A percentile compares a stretch with the other conserved stretches of the same genome.
Evolutionary conservation across 345 rosid genomes (phyloP).

Genomic region (Psidium guajava): DNA sequence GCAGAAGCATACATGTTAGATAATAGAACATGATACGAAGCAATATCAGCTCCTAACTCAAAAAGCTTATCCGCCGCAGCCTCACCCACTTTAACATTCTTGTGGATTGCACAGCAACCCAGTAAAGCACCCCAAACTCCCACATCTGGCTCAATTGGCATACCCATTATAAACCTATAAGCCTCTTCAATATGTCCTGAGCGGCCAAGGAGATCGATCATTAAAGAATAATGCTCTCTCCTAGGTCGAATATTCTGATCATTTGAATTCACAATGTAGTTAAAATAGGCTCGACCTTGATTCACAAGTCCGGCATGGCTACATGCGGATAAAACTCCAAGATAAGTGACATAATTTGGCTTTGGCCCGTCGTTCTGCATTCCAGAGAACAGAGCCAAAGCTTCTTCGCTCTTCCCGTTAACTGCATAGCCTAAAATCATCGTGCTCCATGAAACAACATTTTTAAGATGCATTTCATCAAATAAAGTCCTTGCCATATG

Average conservation of each 20-base stretch:
- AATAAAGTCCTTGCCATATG: constrained; percentile 20
- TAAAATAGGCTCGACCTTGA: constrained; percentile 21
- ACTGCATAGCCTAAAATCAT: constrained; percentile 37
- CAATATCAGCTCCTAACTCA: constrained; percentile 30
- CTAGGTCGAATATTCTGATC: constrained; percentile 24
- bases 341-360: constrained; percentile 30
- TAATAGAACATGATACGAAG: constrained; percentile 33
- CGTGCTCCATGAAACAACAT: constrained; percentile 38
- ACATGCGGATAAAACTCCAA: constrained; percentile 36
- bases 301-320: constrained; percentile 33
- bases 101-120: constrained; percentile 38
- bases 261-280: constrained; percentile 13
- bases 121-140: constrained; percentile 39
- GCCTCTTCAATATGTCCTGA: constrained; percentile 32
- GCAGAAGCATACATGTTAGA: constrained; percentile 44
- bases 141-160: constrained; percentile 32
- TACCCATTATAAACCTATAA: constrained; percentile 20
- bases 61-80: constrained; percentile 30
- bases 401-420: constrained; percentile 34
- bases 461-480: constrained; percentile 20
- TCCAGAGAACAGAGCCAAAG: constrained; percentile 19
- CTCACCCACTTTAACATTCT: constrained; percentile 27
- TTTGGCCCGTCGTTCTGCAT: constrained; percentile 24
- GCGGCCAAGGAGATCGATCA: constrained; percentile 38
- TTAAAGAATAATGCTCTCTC: constrained; percentile 37